Evolutionary conservation across 306 rosid genomes (phyloP).

Genomic region (Ormosia semicastrata): DNA sequence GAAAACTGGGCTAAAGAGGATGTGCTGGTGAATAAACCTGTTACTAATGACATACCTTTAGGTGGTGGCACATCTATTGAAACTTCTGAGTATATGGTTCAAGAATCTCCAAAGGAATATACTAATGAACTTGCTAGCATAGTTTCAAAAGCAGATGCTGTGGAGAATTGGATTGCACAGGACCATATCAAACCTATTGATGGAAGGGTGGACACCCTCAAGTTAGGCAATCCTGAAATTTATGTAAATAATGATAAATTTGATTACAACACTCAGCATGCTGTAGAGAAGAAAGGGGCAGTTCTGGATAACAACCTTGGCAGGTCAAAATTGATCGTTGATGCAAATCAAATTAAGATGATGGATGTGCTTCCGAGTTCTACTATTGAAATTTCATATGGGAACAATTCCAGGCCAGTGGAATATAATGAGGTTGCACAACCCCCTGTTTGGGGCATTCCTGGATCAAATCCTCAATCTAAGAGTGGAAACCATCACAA

Average conservation of each 20-base stretch:
- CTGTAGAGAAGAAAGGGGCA: conserved; percentile 40
- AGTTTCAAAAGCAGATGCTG: conserved; percentile 44
- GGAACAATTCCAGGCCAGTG: conserved; percentile 45
- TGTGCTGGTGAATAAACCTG: conserved; percentile 33
- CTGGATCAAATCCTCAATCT: conserved; percentile 52
- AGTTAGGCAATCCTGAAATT: conserved; percentile 45
- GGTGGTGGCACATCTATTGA: conserved; percentile 39
- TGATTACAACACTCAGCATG: conserved; percentile 42
- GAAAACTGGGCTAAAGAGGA: conserved; percentile 52
- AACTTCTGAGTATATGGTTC: conserved; percentile 44
- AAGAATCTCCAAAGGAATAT: conserved; percentile 52
- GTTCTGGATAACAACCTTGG: conserved; percentile 39
- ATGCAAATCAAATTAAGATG: conserved; percentile 36
- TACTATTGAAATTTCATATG: conserved; percentile 42
- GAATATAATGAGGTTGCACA: conserved; percentile 60
- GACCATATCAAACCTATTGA: conserved; percentile 60
- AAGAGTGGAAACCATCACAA: conserved; percentile 43
- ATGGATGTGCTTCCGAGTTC: conserved; percentile 39
- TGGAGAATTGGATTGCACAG: conserved; percentile 40
- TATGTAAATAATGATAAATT: conserved; percentile 40
- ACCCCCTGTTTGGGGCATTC: conserved; percentile 55
- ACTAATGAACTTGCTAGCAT: conserved; percentile 33
- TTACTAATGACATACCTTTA: conserved; percentile 37
- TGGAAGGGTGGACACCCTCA: conserved; percentile 49
- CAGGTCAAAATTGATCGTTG: conserved; percentile 36